A percentile compares a stretch with the other conserved stretches of the same genome.
phyloP scores from a whole-genome alignment of 345 rosid species.

The Clarkia xantiana region DNA sequence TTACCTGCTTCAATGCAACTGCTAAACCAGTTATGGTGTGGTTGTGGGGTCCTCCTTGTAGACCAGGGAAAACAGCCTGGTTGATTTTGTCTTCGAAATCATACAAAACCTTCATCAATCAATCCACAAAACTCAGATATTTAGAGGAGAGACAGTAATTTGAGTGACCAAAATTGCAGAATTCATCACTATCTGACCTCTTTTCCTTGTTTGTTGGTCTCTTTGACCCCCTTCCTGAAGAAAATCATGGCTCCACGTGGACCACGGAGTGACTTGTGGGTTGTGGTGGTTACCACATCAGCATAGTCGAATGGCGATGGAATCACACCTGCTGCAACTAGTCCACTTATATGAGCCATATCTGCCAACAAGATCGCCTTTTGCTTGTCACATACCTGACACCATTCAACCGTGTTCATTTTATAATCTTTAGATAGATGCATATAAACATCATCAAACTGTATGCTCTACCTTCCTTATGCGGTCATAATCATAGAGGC shows the following conservation, averaged over 20 bases:
- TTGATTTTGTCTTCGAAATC: conserved; percentile 94
- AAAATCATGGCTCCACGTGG: conserved; percentile 99
- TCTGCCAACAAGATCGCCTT: conserved; percentile 86
- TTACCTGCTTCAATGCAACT: conserved; percentile 94
- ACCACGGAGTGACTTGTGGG: conserved; percentile 98
- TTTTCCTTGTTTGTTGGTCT: conserved; percentile 82
- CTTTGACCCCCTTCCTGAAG: conserved; percentile 88
- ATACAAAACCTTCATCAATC: conserved; percentile 48
- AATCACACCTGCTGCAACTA: conserved; percentile 90
- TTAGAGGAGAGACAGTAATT: not conserved
- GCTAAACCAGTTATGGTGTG: conserved; percentile 97
- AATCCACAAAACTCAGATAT: not conserved
- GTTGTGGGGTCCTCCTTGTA: conserved; percentile 99
- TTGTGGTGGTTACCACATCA: conserved; percentile 93
- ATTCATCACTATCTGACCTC: conserved; percentile 48
- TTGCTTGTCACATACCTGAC: conserved; percentile 94
- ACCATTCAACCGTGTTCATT: not conserved
- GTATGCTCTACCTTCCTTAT: conserved; percentile 57
- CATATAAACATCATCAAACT: not conserved
- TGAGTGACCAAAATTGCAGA: not conserved
- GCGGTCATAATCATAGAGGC: conserved; percentile 82
- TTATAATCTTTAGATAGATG: not conserved
- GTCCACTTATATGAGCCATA: conserved; percentile 98
- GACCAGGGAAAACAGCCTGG: conserved; percentile 98
- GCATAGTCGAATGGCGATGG: conserved; percentile 99